These are phyloP conservation scores for Macrophomina pseudophaseolina DNA, from an alignment of 2,329 filamentous ascomycete genomes.

Conservation along the genomic window DNA sequence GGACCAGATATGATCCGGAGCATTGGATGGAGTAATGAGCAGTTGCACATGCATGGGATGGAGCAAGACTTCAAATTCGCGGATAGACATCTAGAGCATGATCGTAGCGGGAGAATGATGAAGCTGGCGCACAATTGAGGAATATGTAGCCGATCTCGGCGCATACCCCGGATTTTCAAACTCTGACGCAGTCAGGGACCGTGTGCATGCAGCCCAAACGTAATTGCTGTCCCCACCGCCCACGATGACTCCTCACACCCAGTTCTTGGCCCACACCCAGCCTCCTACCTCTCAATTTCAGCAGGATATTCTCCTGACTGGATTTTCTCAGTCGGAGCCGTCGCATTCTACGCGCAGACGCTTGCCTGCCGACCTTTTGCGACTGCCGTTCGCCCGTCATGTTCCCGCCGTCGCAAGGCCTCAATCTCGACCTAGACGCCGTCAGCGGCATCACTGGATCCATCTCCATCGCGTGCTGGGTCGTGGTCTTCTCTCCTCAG, in stretches of 20 bases:
- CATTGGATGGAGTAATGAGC: neutral
- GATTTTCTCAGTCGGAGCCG: neutral
- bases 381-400: constrained; percentile 36
- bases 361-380: neutral
- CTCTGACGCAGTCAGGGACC: constrained; percentile 2
- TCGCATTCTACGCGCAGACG: neutral
- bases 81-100: neutral
- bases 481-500: constrained; percentile 94
- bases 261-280: neutral
- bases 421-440: constrained; percentile 83
- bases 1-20: neutral
- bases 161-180: constrained; percentile 20
- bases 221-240: constrained; percentile 3
- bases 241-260: constrained; percentile 8
- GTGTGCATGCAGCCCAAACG: constrained; percentile 7
- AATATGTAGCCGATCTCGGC: constrained; percentile 16
- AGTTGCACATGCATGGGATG: neutral
- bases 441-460: constrained; percentile 93
- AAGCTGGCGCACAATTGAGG: neutral
- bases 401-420: constrained; percentile 59
- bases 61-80: neutral
- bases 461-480: constrained; percentile 96
- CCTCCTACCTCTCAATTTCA: neutral
- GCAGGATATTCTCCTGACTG: neutral
- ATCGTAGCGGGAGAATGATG: constrained; percentile 1